phyloP scores from a whole-genome alignment of 2,329 filamentous ascomycete species.

The Fusarium concolor region DNA sequence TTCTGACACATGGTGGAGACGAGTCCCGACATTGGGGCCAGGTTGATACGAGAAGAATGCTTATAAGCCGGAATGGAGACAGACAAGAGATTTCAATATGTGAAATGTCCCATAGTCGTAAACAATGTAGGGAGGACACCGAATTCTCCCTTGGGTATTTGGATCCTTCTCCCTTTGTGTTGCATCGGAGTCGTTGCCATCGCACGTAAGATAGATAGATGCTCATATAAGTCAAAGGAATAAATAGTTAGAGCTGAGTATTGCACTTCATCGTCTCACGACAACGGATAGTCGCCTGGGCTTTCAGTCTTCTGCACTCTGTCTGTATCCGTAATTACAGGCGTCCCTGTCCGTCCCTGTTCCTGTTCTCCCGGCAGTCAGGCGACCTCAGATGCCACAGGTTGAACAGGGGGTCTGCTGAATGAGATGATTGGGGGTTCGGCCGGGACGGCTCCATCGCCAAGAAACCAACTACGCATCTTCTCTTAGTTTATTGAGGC shows the following conservation, averaged over 20 bases:
- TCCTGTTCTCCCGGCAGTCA: constrained; percentile 34
- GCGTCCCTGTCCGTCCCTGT: neutral
- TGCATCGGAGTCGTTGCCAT: too few species aligned
- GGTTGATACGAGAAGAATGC: constrained; percentile 18
- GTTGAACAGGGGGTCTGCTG: constrained; percentile 26
- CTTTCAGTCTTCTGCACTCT: too few species aligned
- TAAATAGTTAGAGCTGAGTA: neutral
- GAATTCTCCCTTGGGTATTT: constrained; percentile 17
- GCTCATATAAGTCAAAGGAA: neutral
- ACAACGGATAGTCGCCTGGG: too few species aligned
- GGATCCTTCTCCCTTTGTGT: neutral
- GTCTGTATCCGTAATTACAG: neutral
- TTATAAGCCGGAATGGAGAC: constrained; percentile 15
- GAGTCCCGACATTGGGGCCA: constrained; percentile 7
- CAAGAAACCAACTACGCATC: too few species aligned
- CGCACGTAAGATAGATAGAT: neutral
- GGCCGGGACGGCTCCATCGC: constrained; percentile 23
- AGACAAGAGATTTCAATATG: neutral
- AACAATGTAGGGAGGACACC: constrained; percentile 15
- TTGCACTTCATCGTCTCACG: neutral
- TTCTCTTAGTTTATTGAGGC: neutral
- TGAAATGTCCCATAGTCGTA: neutral
- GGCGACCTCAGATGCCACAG: constrained; percentile 31
- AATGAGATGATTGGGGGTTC: constrained; percentile 33
- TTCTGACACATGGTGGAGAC: constrained; percentile 23